Base-by-base conservation (phyloP, 2,329 filamentous ascomycete species). In the Biscogniauxia mediterranea region DNA sequence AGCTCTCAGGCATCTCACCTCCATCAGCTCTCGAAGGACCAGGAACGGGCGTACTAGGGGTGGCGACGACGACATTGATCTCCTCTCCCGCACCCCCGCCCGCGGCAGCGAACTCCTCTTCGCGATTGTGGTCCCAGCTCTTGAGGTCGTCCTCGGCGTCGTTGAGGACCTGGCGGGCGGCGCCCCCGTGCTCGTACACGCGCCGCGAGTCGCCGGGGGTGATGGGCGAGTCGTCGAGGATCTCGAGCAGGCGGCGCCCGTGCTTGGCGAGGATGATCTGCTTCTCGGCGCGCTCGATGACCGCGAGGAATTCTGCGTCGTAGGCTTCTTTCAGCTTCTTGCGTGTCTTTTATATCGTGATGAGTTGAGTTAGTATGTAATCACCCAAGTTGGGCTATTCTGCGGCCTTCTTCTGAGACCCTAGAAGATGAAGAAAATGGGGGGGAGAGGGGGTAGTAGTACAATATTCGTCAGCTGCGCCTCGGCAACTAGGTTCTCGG, bases 261-360 rank as follows among this genome's bases (percentile, higher is more conserved):
- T 98, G 93, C 71, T 91, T 91, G 60, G 95, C 94, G 17, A 99
- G 85, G 62, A 99, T 91, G 70, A 94, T 91, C 75, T 99, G 95
- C 80, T 98, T 98, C 81, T 98, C 95, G 23, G 93, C 93, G 32
- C 94, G 90, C 81, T 99, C 95, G 69, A 99, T 96, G 20, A 93
- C 91, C 61, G 93, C 93, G 17, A 90, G 86, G 66, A 97, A 91
- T 75, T 98, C 93, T 62, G 91, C 77, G 67, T 93, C 91, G 74
- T 94, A 98, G 23, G 95, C 92, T 77, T 97, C 92, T 79, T 96
- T 97, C 78, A 99, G 84, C 79, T 97, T 98, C 77, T 95, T 91
- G 61, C 95, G 91, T 42, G 95, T 98, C 91, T 95, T 64, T 49
- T 17, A 1, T 19, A 17, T 26, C 6, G 42, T 64, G 19, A 65